Evolutionary conservation across 345 rosid genomes (phyloP).

Genomic region (Aquilaria malaccensis): DNA sequence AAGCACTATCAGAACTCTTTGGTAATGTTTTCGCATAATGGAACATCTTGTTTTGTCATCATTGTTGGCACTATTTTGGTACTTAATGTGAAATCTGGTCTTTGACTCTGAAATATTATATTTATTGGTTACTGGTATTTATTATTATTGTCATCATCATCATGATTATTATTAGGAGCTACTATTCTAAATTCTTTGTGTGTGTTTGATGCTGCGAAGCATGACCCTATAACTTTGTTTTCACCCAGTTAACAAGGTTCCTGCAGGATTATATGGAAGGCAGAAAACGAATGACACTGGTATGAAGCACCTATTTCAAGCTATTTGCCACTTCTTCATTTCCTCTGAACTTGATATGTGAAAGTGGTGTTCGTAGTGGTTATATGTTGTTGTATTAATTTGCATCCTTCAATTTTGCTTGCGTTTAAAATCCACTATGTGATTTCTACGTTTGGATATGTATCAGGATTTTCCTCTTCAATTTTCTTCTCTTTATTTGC

Average conservation of each 20-base stretch:
- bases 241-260: slow-evolving; percentile 68
- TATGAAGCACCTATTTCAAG: slow-evolving; percentile 19
- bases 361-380: not conserved
- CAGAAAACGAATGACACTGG: slow-evolving; percentile 86
- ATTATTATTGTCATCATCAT: not conserved
- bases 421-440: slow-evolving; percentile 2
- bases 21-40: slow-evolving; percentile 32
- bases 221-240: slow-evolving; percentile 11
- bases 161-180: not conserved
- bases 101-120: not conserved
- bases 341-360: slow-evolving; percentile 3
- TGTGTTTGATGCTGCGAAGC: too few relatives aligned
- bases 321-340: too few relatives aligned
- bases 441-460: not conserved
- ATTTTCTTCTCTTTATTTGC: not conserved
- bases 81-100: too few relatives aligned
- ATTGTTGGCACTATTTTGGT: not conserved
- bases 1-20: slow-evolving; percentile 84
- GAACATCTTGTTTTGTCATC: not conserved
- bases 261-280: slow-evolving; percentile 88
- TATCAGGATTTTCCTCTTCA: not conserved
- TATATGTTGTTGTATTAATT: not conserved
- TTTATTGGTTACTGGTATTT: not conserved
- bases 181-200: not conserved
- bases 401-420: not conserved